Evolutionary conservation across 345 rosid species (phyloP), one percentile per base, ranked within the genome.

Genomic region (Corchorus capsularis): DNA sequence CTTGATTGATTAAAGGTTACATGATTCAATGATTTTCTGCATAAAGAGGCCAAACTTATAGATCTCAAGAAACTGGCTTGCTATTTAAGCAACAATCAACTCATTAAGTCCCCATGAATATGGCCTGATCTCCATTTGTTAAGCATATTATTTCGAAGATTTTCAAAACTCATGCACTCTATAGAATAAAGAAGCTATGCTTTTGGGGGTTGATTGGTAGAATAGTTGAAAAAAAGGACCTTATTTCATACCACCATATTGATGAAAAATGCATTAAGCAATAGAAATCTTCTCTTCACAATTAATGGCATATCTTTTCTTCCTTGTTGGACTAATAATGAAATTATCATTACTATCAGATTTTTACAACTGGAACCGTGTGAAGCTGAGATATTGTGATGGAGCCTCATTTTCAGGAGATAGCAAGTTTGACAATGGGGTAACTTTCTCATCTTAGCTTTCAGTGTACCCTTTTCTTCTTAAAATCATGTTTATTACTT

Each of bases 351-450:
- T 5, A 76, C 56, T 43, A 76, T 68, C 91, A 93, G 98, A 93
- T 79, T 96, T 96, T 83, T 92, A 96, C 91, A 93, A 96, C 75
- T 96, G 99, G 99, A 96, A 96, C 83, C 92, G 89, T 16, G 98
- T 96, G 56, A 93, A 93, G 85, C 77, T 96, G 43, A 89, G 99
- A 78, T 96, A 96, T 60, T 96, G 99, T 62, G 99, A 96, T 73
- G 99, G 99, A 84, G 99, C 88, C 43, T 96, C 99, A 3, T 96
- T 96, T 79, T 88, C 92, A 1, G 99, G 99, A 82, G 91, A 93
- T 79, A 59, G 83, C 69, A 76, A 78, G 71, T 78, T 83, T 63
- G 83, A 82, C 75, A 87, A 96, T 71, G 97, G 96, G 87, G 99
- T 96, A 87, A 72, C 34, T 73, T 41, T 71, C 74, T 73, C 10